Evolutionary conservation across 805 yeast genomes (phyloP).

Genomic region (Candida verbasci): DNA sequence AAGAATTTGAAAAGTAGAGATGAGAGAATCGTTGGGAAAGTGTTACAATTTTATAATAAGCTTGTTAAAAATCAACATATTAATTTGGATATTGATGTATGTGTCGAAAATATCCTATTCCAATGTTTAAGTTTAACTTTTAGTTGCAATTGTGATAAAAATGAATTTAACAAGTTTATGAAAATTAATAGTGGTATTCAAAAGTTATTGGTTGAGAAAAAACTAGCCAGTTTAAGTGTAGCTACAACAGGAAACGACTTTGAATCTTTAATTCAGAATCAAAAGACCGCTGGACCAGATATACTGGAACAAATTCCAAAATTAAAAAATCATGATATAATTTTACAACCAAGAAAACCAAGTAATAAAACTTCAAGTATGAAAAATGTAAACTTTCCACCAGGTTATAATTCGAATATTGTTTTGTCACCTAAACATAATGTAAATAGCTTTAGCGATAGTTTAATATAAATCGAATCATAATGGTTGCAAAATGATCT

Average conservation of each 20-base stretch:
- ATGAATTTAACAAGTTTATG: slow-evolving; percentile 30
- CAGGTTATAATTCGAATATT: slow-evolving; percentile 26
- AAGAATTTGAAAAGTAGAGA: slow-evolving; percentile 74
- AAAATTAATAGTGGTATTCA: slow-evolving; percentile 18
- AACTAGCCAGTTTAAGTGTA: slow-evolving; percentile 11
- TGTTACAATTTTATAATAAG: slow-evolving; percentile 45
- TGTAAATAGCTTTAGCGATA: no score
- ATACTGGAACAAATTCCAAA: slow-evolving; percentile 9
- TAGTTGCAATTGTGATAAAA: slow-evolving; percentile 33
- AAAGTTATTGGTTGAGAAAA: slow-evolving; percentile 15
- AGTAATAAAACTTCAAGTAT: no score
- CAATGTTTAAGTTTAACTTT: slow-evolving; percentile 30
- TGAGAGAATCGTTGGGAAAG: slow-evolving; percentile 48
- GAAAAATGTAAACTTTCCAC: slow-evolving; percentile 31
- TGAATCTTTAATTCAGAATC: slow-evolving; percentile 27
- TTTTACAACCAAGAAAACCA: slow-evolving; percentile 6
- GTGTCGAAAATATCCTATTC: slow-evolving; percentile 25
- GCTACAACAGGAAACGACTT: slow-evolving; percentile 13
- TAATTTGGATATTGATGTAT: slow-evolving; percentile 23
- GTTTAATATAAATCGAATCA: not conserved
- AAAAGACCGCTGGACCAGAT: slow-evolving; percentile 18
- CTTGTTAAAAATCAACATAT: slow-evolving; percentile 42
- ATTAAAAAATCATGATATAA: slow-evolving; percentile 1
- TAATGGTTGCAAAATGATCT: not conserved
- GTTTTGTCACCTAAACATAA: slow-evolving; percentile 25